phyloP scores from a whole-genome alignment of 768 basidiomycete species.

The Hygrocybe coccinea region DNA sequence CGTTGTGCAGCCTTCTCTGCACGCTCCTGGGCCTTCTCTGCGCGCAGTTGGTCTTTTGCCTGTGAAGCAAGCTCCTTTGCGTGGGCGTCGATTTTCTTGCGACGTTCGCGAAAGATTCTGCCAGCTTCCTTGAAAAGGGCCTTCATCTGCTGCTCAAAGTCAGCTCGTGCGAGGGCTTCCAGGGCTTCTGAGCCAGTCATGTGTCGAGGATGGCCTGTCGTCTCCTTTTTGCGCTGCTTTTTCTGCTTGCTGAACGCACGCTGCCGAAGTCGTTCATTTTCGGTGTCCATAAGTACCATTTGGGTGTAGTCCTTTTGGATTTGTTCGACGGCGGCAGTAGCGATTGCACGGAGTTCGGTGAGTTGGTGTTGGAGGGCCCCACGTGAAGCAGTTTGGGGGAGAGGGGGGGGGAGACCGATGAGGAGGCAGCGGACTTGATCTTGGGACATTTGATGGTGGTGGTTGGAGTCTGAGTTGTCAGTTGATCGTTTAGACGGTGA shows the following conservation, averaged over 20 bases:
- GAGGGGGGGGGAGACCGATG: background rate
- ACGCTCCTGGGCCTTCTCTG: conserved; percentile 5
- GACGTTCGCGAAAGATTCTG: background rate
- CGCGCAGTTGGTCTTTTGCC: background rate
- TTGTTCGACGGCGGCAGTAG: background rate
- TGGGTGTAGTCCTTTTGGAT: conserved; percentile 11
- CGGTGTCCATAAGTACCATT: conserved; percentile 15
- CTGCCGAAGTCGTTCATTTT: conserved; percentile 11
- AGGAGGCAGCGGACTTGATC: background rate
- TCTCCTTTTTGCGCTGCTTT: conserved; percentile 7
- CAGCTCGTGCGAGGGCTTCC: background rate
- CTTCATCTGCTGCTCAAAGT: conserved; percentile 2
- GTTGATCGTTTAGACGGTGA: background rate
- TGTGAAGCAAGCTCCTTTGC: background rate
- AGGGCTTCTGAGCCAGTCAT: background rate
- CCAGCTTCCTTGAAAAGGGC: conserved; percentile 11
- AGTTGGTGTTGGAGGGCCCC: conserved; percentile 5
- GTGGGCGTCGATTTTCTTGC: background rate
- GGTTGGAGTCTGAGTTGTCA: background rate
- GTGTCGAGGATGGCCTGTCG: background rate
- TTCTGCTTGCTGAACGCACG: conserved; percentile 9
- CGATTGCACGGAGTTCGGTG: conserved; percentile 7
- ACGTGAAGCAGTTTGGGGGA: conserved; percentile 4
- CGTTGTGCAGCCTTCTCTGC: conserved; percentile 3
- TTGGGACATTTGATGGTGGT: background rate